Evolutionary conservation across 2,329 filamentous ascomycete species (phyloP).

Genomic region (Pyricularia grisea): DNA sequence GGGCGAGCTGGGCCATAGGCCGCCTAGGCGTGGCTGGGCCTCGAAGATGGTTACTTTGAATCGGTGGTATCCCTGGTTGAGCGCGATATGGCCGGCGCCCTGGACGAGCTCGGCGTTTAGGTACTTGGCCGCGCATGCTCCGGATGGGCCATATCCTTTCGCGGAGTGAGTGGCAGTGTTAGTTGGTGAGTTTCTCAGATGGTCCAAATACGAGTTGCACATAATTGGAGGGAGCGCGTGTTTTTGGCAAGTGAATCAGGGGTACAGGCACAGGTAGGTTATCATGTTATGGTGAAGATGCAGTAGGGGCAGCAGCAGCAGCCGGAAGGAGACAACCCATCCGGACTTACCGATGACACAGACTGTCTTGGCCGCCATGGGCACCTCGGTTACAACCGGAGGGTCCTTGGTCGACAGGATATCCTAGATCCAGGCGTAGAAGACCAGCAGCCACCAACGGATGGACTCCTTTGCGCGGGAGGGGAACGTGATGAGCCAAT

Average conservation of each 20-base stretch:
- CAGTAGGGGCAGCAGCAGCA: not conserved
- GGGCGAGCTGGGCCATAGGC: slow-evolving; percentile 60
- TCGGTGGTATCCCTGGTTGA: slow-evolving; percentile 10
- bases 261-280: not conserved
- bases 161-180: not conserved
- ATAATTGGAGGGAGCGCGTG: not conserved
- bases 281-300: not conserved
- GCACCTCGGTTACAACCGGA: not conserved
- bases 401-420: not conserved
- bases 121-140: not conserved
- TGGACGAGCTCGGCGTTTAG: not conserved
- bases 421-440: not conserved
- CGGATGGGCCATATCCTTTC: not conserved
- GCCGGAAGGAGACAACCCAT: not conserved
- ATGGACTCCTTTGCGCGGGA: not conserved
- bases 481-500: not conserved
- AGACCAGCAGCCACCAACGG: not conserved
- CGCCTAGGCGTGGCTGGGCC: slow-evolving; percentile 54
- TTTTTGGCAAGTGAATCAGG: not conserved
- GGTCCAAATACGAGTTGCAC: not conserved
- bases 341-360: not conserved
- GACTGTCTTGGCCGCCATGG: not conserved
- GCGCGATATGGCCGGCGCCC: not conserved
- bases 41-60: slow-evolving; percentile 69
- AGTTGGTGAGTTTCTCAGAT: not conserved